Evolutionary conservation across 2,329 filamentous ascomycete genomes (phyloP).

Genomic region (Zymoseptoria tritici): DNA sequence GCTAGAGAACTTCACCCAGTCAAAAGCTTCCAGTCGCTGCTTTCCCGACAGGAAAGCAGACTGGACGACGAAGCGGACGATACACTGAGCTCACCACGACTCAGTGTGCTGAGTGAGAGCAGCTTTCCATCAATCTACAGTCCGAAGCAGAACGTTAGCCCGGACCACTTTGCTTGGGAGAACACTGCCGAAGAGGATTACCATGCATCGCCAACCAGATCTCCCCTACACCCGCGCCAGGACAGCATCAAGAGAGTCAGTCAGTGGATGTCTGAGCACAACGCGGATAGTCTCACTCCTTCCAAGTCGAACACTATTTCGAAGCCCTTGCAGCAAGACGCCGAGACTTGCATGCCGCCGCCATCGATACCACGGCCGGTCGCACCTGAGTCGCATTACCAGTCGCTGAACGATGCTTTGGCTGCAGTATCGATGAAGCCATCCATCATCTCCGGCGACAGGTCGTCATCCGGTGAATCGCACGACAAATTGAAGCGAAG

Average conservation of each 20-base stretch:
- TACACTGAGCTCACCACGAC: conserved; percentile 26
- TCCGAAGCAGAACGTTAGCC: conserved; percentile 21
- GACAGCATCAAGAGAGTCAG: conserved; percentile 32
- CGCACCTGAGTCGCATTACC: conserved; percentile 7
- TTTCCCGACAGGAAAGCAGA: conserved; percentile 24
- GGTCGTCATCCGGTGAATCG: not conserved
- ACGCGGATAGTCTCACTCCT: conserved; percentile 22
- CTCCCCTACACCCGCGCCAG: conserved; percentile 17
- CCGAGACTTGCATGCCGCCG: conserved; percentile 5
- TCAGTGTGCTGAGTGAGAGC: conserved; percentile 32
- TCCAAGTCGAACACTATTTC: conserved; percentile 24
- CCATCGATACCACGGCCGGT: conserved; percentile 1
- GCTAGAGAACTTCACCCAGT: conserved; percentile 25
- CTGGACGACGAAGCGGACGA: conserved; percentile 23
- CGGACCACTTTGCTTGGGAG: conserved; percentile 26
- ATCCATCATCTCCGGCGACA: not conserved
- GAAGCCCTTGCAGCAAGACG: conserved; percentile 11
- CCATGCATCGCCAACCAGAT: conserved; percentile 4
- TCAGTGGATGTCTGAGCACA: conserved; percentile 30
- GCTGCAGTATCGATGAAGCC: not conserved
- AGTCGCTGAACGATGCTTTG: conserved; percentile 19
- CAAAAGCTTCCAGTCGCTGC: conserved; percentile 31
- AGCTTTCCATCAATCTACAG: conserved; percentile 33
- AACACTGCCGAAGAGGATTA: conserved; percentile 12
- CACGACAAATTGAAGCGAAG: conserved; percentile 4